These are phyloP conservation scores for Inga leiocalycina DNA, from an alignment of 306 rosid species.

Conservation along the genomic window DNA sequence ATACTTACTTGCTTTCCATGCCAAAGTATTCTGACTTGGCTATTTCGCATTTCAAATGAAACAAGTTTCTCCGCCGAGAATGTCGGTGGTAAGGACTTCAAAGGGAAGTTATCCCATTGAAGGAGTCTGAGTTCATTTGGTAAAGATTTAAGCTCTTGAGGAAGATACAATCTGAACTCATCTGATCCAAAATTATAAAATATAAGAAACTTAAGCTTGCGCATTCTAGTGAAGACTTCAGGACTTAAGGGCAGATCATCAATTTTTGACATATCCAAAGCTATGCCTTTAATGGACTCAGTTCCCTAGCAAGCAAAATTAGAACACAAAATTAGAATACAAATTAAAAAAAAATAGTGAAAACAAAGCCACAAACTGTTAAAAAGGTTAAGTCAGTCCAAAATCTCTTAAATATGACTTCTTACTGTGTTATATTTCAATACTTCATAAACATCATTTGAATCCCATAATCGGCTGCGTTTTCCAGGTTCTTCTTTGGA, in stretches of 20 bases:
- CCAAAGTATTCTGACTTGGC: background rate
- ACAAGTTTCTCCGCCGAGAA: background rate
- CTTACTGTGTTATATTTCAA: background rate
- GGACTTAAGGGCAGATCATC: background rate
- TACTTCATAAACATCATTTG: background rate
- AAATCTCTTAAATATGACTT: background rate
- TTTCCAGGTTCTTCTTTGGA: background rate
- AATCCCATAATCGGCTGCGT: background rate
- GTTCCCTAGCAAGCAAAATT: background rate
- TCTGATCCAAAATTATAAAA: background rate
- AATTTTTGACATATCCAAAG: background rate
- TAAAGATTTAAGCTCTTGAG: background rate
- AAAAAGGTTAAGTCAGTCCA: background rate
- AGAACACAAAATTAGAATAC: background rate
- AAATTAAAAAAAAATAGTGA: background rate
- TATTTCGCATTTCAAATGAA: background rate
- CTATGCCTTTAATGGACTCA: background rate
- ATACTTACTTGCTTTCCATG: background rate
- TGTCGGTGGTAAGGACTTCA: background rate
- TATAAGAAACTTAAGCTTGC: background rate
- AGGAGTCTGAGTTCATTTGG: constrained; percentile 3
- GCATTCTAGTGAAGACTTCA: background rate
- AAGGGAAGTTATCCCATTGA: background rate
- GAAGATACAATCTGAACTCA: background rate
- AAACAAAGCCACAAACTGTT: background rate